Base-by-base conservation (phyloP, 176 grass and related monocot species). In the Oryza glumipatula region DNA sequence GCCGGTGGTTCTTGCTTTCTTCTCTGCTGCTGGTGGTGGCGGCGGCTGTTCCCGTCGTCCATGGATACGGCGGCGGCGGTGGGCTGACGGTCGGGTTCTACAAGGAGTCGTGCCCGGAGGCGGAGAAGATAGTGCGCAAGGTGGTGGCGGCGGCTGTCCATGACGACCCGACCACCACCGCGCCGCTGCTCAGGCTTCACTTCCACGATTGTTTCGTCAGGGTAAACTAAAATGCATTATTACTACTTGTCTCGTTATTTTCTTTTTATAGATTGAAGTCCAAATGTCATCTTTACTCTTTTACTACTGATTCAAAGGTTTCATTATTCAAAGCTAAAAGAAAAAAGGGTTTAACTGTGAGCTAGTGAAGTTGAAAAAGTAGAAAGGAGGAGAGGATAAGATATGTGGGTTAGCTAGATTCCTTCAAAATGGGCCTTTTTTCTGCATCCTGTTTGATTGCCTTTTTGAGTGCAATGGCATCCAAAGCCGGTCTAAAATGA, bases 121-220 rank as follows among this genome's bases (percentile, higher is more conserved):
- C 84, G 17, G 91, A 93, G 88, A 81, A 68, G 9, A 87, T 87
- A 33, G 77, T 93, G 51, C 84, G 88, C 15, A 74, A 22, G 67
- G 11, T 80, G 2, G 91, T 93, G 16, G 84, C 80, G 6, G 51
- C 47, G 16, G 88, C 82, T 68, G 74, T 89, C 36, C 17, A 26
- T 2, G 67, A 87, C 9, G 91, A 93, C 24, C 84, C 78, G 5
- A 93, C 87, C 0, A 68, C 75, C 67, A 81, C 69, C 33, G 91
- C 87, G 35, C 91, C 91, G 14, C 35, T 92, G 60, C 84, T 92
- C 0, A 84, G 91, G 87, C 61, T 95, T 67, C 93, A 95, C 79
- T 95, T 95, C 80, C 94, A 95, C 85, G 94, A 95, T 13, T 95
- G 94, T 74, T 95, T 95, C 87, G 94, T 95, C 78, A 82, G 94